phyloP scores from a whole-genome alignment of 139 green algal genomes.

The Limnomonas spitsbergensis region DNA sequence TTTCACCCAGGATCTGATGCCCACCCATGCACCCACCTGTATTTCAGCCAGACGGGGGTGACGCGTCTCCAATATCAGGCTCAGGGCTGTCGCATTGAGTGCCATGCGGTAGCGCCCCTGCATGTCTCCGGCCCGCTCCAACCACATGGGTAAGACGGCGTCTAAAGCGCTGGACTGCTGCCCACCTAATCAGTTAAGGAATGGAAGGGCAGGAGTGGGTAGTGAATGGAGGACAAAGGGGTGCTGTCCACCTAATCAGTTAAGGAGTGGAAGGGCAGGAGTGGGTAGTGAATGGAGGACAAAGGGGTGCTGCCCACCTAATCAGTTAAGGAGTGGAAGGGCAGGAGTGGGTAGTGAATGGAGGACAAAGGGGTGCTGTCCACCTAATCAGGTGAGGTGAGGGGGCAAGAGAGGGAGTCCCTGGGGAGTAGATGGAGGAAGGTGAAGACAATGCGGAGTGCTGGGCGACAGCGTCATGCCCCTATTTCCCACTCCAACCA shows the following conservation, averaged over 20 bases:
- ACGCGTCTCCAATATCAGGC: slow-evolving; percentile 14
- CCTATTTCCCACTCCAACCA: slow-evolving; percentile 32
- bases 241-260: background rate
- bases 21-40: background rate
- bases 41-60: slow-evolving; percentile 17
- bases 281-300: no score
- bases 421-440: no score
- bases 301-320: slow-evolving; percentile 8
- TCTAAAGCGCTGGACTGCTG: slow-evolving; percentile 13
- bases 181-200: background rate
- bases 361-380: no score
- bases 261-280: no score
- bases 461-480: no score
- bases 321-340: background rate
- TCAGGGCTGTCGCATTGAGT: background rate
- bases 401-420: no score
- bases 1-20: no score
- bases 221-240: no score
- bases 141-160: slow-evolving; percentile 23
- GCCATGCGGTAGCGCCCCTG: slow-evolving; percentile 4
- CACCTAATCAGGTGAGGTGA: background rate
- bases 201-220: no score
- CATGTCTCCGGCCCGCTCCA: slow-evolving; percentile 26
- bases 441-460: no score
- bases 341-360: no score